phyloP scores from a whole-genome alignment of 768 basidiomycete genomes.

The Lentinula raphanica region DNA sequence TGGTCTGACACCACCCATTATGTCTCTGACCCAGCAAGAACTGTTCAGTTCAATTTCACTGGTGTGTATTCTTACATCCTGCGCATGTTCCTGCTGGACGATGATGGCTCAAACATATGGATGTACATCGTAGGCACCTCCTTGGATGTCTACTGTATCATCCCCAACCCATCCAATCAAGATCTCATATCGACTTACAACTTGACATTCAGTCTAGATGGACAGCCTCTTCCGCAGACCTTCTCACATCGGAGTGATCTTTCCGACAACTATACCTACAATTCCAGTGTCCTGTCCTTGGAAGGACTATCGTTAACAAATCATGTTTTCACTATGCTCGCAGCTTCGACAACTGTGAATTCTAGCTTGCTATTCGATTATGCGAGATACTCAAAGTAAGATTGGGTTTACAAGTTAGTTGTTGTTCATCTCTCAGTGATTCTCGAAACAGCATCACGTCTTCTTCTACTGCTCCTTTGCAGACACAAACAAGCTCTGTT shows the following conservation, averaged over 20 bases:
- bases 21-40: not conserved
- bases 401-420: not conserved
- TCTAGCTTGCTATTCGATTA: conserved; percentile 1
- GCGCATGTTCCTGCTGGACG: no score
- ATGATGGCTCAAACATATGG: not conserved
- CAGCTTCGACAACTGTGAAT: not conserved
- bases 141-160: conserved; percentile 4
- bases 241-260: not conserved
- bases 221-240: not conserved
- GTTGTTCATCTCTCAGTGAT: no score
- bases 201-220: conserved; percentile 2
- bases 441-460: no score
- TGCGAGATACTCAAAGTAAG: conserved; percentile 1
- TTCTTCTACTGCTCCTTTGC: not conserved
- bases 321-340: conserved; percentile 1
- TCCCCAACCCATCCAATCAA: conserved; percentile 3
- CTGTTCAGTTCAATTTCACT: not conserved
- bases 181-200: not conserved
- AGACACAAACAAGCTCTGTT: not conserved
- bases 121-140: conserved; percentile 3
- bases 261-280: not conserved
- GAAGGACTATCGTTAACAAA: not conserved
- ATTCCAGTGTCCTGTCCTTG: not conserved
- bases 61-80: not conserved
- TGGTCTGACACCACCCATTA: conserved; percentile 1